Conservation (phyloP, 139 green algal species). For the Protoeuglena noctilucae region DNA sequence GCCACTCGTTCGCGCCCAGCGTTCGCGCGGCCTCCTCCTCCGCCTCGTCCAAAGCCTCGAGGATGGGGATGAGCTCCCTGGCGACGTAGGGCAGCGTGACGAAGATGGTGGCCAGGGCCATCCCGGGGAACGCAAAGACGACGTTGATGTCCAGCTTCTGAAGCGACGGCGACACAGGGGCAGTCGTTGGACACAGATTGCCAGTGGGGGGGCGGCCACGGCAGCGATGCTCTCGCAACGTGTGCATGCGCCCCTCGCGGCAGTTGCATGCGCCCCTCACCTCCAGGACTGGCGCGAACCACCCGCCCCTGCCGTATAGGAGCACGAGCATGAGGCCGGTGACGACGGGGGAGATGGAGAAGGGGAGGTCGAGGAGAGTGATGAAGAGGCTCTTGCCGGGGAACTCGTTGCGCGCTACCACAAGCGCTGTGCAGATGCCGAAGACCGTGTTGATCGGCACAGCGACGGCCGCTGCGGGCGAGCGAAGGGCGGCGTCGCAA, state of each 20-base stretch:
- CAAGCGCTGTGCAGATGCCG: constrained; percentile 46
- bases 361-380: constrained; percentile 67
- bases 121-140: constrained; percentile 30
- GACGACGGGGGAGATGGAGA: constrained; percentile 73
- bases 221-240: no score
- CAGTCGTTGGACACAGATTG: no score
- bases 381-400: constrained; percentile 56
- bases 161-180: no score
- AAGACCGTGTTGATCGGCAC: constrained; percentile 73
- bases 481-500: neutral
- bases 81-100: constrained; percentile 32
- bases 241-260: no score
- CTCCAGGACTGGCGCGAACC: constrained; percentile 56
- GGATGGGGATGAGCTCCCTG: constrained; percentile 67
- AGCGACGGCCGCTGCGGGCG: constrained; percentile 22
- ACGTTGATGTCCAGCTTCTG: constrained; percentile 38
- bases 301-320: constrained; percentile 67
- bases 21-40: constrained; percentile 67
- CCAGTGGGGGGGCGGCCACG: no score
- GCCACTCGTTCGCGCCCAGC: constrained; percentile 55
- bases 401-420: constrained; percentile 63
- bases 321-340: constrained; percentile 71
- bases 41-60: constrained; percentile 57
- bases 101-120: constrained; percentile 55
- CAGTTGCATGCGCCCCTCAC: no score